Percentiles rank a stretch among this genome's conserved stretches.
Conservation (phyloP, 73 alveolate species). For the Paramecium pentaurelia region DNA sequence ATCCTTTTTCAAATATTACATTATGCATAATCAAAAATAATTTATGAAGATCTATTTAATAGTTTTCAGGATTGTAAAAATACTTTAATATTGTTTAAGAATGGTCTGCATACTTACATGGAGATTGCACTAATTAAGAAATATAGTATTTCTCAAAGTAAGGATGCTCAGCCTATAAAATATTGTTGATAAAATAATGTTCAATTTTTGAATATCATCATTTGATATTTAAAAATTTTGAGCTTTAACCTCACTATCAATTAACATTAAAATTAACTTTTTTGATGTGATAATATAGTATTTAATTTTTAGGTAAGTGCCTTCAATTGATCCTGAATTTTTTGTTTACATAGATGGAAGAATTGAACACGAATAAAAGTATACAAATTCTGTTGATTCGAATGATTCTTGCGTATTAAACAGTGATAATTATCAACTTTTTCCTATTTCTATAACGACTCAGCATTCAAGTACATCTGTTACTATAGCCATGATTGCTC, state of each 20-base stretch:
- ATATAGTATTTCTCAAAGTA: not conserved
- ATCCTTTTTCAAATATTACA: too few relatives aligned
- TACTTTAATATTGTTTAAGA: not conserved
- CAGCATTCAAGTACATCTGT: not conserved
- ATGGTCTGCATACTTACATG: not conserved
- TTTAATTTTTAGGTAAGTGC: too few relatives aligned
- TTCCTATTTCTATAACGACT: not conserved
- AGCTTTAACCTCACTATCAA: not conserved
- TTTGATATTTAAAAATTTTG: not conserved
- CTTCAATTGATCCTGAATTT: not conserved
- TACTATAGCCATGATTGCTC: not conserved
- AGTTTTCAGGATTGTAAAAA: not conserved
- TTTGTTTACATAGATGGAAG: not conserved
- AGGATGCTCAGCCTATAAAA: not conserved
- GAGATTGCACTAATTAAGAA: too few relatives aligned
- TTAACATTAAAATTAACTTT: not conserved
- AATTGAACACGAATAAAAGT: not conserved
- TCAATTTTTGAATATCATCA: not conserved
- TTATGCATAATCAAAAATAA: too few relatives aligned
- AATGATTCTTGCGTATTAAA: not conserved
- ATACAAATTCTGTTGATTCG: not conserved
- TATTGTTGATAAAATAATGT: too few relatives aligned
- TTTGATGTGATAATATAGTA: not conserved
- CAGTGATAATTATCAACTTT: too few relatives aligned
- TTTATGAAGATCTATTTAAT: not conserved